Conservation (phyloP, 805 yeast genomes). For the Kluyveromyces siamensis region DNA sequence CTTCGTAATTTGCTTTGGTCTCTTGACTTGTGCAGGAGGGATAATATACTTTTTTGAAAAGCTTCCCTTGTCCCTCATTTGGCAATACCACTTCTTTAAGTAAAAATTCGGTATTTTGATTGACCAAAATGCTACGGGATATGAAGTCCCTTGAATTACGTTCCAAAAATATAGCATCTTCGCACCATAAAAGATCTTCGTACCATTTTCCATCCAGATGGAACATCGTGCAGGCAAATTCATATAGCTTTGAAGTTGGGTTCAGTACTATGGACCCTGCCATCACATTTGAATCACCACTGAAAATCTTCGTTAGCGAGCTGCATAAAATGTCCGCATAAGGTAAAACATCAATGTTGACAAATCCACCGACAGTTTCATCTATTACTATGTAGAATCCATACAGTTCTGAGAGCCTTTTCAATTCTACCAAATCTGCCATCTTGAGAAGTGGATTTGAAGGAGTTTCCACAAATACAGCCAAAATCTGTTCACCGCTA, state of each 20-base stretch:
- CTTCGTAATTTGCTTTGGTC: constrained; percentile 60
- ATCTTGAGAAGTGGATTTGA: constrained; percentile 87
- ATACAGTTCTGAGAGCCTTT: constrained; percentile 56
- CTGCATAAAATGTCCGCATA: constrained; percentile 82
- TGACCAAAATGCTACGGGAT: constrained; percentile 44
- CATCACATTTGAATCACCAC: constrained; percentile 94
- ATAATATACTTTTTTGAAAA: constrained; percentile 60
- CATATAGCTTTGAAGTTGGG: constrained; percentile 46
- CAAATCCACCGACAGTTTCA: constrained; percentile 89
- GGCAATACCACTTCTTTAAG: constrained; percentile 41
- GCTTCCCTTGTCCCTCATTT: constrained; percentile 27
- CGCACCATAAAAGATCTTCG: constrained; percentile 81
- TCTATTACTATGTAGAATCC: constrained; percentile 79
- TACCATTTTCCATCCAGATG: constrained; percentile 40
- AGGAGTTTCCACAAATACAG: constrained; percentile 88
- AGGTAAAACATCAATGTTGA: constrained; percentile 72
- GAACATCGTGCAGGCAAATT: constrained; percentile 32
- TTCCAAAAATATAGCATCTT: constrained; percentile 87
- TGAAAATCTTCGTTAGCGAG: constrained; percentile 84
- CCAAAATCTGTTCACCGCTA: constrained; percentile 58
- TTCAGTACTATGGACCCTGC: constrained; percentile 84
- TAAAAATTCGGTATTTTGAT: constrained; percentile 46
- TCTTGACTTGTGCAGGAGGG: constrained; percentile 46
- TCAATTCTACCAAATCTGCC: constrained; percentile 62
- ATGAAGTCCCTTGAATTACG: constrained; percentile 88